Evolutionary conservation across 257 asterid species (phyloP).

Genomic region (Petunia axillaris): DNA sequence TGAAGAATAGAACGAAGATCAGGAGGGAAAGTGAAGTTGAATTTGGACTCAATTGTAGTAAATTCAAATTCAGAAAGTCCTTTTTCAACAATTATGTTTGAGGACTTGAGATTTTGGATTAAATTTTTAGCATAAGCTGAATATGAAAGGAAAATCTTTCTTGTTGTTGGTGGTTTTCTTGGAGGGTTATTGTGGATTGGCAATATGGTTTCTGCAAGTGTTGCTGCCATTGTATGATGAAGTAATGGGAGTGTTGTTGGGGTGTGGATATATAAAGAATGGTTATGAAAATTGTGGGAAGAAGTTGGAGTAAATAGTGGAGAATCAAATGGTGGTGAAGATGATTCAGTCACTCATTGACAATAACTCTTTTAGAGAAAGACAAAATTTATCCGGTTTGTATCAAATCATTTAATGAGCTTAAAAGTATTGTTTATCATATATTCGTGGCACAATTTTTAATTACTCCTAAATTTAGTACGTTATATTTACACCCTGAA

Average conservation of each 20-base stretch:
- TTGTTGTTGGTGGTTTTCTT: slow-evolving; percentile 44
- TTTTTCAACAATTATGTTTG: slow-evolving; percentile 61
- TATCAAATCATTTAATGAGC: no score
- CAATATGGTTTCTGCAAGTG: slow-evolving; percentile 17
- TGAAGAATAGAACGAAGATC: slow-evolving; percentile 83
- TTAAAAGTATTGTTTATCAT: no score
- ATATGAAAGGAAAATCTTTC: slow-evolving; percentile 72
- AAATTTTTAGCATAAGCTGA: slow-evolving; percentile 91
- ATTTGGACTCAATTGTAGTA: slow-evolving; percentile 54
- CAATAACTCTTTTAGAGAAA: background rate
- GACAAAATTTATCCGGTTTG: no score
- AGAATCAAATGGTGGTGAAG: slow-evolving; percentile 5
- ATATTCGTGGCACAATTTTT: no score
- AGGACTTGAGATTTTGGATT: slow-evolving; percentile 48
- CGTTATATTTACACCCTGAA: no score
- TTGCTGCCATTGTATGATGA: slow-evolving; percentile 40
- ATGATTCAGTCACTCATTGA: background rate
- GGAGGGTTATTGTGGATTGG: slow-evolving; percentile 29
- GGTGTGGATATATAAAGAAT: background rate
- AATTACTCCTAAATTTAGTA: no score
- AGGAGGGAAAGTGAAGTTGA: slow-evolving; percentile 69
- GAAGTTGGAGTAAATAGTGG: background rate
- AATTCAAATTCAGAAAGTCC: slow-evolving; percentile 75
- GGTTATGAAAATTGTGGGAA: background rate
- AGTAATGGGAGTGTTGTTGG: slow-evolving; percentile 14